phyloP scores from a whole-genome alignment of 768 basidiomycete genomes.

The Mycena epipterygia region DNA sequence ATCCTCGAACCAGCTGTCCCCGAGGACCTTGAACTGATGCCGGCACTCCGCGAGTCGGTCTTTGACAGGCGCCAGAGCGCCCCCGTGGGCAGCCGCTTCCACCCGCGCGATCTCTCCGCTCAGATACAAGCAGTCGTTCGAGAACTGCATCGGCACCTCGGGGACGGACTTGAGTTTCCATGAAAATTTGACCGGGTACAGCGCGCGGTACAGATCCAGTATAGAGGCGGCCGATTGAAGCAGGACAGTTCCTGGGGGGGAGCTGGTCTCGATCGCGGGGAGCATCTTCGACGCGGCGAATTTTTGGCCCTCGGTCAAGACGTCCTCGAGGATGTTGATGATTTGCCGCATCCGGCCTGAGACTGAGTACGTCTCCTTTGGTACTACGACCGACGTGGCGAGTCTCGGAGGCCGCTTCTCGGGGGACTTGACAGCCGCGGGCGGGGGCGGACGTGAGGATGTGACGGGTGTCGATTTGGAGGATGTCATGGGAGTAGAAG shows the following conservation, averaged over 20 bases:
- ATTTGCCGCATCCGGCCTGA: constrained; percentile 70
- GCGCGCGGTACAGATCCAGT: constrained; percentile 84
- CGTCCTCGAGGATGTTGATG: constrained; percentile 68
- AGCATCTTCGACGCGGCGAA: constrained; percentile 72
- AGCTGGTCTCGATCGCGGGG: constrained; percentile 46
- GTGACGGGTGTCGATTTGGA: constrained; percentile 39
- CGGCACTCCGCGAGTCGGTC: constrained; percentile 67
- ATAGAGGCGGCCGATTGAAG: constrained; percentile 72
- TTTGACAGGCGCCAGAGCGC: constrained; percentile 45
- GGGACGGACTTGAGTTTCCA: constrained; percentile 60
- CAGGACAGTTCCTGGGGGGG: constrained; percentile 66
- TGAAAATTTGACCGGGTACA: constrained; percentile 77
- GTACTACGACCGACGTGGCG: constrained; percentile 34
- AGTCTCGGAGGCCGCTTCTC: constrained; percentile 45
- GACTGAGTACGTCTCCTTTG: constrained; percentile 73
- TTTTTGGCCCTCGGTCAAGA: constrained; percentile 76
- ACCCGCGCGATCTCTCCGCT: constrained; percentile 64
- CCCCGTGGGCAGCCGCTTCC: constrained; percentile 40
- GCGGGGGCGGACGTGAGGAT: constrained; percentile 38
- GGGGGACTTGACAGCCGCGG: constrained; percentile 35
- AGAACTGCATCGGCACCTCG: constrained; percentile 76
- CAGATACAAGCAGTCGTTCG: constrained; percentile 86
- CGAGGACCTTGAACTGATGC: constrained; percentile 64
- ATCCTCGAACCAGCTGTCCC: constrained; percentile 80
- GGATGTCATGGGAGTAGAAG: constrained; percentile 29